These are phyloP conservation scores for Botryotinia calthae DNA, from an alignment of 2,329 filamentous ascomycete genomes.

Conservation along the genomic window DNA sequence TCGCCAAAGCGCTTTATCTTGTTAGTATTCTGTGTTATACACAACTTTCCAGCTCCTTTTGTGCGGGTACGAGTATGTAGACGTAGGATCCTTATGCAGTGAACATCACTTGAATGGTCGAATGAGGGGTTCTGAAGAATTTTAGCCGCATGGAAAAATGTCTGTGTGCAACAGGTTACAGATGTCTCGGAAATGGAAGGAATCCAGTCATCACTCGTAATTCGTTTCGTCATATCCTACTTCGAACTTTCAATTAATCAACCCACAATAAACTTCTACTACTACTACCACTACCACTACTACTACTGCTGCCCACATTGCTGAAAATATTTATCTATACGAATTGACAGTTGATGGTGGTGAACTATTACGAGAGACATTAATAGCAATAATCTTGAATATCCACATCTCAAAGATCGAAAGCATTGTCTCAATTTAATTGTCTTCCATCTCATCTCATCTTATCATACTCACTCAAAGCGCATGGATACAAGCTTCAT, in stretches of 20 bases:
- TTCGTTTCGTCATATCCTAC: constrained; percentile 5
- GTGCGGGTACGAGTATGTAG: no score
- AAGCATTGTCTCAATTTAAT: background rate
- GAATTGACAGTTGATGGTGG: background rate
- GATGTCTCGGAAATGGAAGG: constrained; percentile 3
- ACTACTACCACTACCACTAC: background rate
- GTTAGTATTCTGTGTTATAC: background rate
- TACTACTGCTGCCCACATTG: background rate
- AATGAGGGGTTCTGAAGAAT: constrained; percentile 8
- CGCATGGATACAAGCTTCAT: background rate
- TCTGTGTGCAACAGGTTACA: constrained; percentile 9
- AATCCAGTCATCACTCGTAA: constrained; percentile 10
- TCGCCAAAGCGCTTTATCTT: background rate
- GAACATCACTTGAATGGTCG: background rate
- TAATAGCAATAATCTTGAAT: background rate
- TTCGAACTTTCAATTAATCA: background rate
- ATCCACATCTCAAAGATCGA: background rate
- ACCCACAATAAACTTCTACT: background rate
- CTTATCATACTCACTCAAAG: background rate
- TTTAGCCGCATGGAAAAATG: constrained; percentile 7
- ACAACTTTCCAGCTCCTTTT: background rate
- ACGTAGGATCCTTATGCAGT: background rate
- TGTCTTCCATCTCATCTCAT: background rate
- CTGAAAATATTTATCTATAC: background rate
- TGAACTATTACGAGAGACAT: background rate